Evolutionary conservation across 2,329 filamentous ascomycete species (phyloP).

Genomic region (Nothopassalora personata): DNA sequence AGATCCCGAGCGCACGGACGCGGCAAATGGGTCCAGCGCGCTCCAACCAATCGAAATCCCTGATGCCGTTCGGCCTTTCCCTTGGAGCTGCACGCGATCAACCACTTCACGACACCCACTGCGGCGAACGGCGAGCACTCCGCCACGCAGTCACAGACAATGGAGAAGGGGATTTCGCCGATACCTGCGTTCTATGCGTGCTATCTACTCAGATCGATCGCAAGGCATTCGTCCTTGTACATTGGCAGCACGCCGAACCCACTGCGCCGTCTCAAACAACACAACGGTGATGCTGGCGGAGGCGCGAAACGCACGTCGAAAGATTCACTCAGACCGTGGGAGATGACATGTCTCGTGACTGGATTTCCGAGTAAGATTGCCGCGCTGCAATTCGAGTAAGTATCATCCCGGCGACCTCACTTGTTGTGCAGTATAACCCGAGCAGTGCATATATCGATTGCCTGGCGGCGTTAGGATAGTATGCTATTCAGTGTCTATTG

Average conservation of each 20-base stretch:
- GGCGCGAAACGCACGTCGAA: conserved; percentile 73
- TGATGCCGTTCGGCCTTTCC: not conserved
- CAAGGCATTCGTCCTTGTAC: conserved; percentile 68
- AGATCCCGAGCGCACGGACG: too few relatives aligned
- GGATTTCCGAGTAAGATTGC: conserved; percentile 84
- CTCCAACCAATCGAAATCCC: not conserved
- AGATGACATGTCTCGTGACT: conserved; percentile 79
- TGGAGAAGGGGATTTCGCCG: conserved; percentile 34
- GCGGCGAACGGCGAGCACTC: not conserved
- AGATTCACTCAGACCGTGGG: conserved; percentile 71
- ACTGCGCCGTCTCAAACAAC: conserved; percentile 75
- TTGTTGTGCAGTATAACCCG: not conserved
- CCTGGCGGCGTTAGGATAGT: not conserved
- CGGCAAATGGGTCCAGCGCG: too few relatives aligned
- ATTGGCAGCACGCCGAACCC: conserved; percentile 91
- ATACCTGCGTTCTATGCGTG: conserved; percentile 91
- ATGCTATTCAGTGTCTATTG: not conserved
- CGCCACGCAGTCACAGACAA: not conserved
- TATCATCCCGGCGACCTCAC: conserved; percentile 15
- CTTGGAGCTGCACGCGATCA: not conserved
- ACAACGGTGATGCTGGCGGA: conserved; percentile 79
- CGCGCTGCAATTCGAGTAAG: conserved; percentile 89
- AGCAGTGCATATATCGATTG: not conserved
- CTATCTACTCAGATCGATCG: conserved; percentile 81
- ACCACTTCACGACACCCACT: not conserved